Evolutionary conservation across 225 moss, liverwort and hornwort genomes (phyloP).

Genomic region (Bryoerythrophyllum caledonicum): DNA sequence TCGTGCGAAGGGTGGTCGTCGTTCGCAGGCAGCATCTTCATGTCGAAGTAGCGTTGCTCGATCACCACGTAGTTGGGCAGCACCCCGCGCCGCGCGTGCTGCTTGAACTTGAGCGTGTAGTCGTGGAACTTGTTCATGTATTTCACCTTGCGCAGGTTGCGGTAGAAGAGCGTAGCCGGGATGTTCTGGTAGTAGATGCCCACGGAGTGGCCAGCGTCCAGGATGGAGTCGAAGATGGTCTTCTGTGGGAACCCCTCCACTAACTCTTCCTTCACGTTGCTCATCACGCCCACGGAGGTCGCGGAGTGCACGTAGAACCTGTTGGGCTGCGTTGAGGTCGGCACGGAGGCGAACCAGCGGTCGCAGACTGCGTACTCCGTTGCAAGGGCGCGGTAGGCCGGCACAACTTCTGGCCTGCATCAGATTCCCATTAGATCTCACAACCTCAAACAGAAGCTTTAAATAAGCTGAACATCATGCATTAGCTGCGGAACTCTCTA

Average conservation of each 20-base stretch:
- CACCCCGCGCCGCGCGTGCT: constrained; percentile 73
- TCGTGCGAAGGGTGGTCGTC: constrained; percentile 99
- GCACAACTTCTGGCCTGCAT: constrained; percentile 83
- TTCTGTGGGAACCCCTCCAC: constrained; percentile 91
- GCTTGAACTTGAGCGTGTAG: constrained; percentile 69
- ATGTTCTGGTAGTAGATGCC: constrained; percentile 94
- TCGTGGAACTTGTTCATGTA: constrained; percentile 84
- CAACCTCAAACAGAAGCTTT: constrained; percentile 14
- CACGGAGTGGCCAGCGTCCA: constrained; percentile 76
- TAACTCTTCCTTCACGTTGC: constrained; percentile 80
- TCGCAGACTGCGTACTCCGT: constrained; percentile 84
- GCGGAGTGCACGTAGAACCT: constrained; percentile 92
- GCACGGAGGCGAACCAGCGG: constrained; percentile 86
- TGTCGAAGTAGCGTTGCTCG: constrained; percentile 96
- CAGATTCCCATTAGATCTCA: constrained; percentile 8
- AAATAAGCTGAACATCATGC: constrained; percentile 11
- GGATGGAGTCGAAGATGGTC: constrained; percentile 77
- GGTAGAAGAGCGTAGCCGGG: constrained; percentile 88
- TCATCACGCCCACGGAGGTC: constrained; percentile 89
- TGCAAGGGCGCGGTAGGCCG: constrained; percentile 80
- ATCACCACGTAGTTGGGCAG: constrained; percentile 91
- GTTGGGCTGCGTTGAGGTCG: constrained; percentile 95
- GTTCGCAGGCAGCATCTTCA: constrained; percentile 75
- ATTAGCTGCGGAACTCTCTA: background rate
- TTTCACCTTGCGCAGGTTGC: constrained; percentile 78